Base-by-base conservation (phyloP, 768 basidiomycete genomes). In the Macrocybe gigantea region DNA sequence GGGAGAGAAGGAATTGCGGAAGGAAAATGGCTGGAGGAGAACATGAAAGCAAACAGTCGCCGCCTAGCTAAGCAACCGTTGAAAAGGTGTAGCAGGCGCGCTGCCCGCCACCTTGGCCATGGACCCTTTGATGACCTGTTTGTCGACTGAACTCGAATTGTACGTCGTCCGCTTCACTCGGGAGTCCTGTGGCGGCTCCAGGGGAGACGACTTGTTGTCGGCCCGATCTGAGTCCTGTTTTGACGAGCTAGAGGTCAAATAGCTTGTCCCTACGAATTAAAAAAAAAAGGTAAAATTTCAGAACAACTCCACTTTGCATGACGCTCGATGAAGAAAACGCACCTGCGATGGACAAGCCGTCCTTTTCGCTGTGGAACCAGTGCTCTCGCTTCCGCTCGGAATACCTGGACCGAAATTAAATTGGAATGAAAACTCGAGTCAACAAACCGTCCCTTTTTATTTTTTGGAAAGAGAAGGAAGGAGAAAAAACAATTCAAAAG, bases 341-440 rank as follows among this genome's bases (percentile, higher is more conserved):
- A 79, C 80, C 75, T 40, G 77, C 71, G 42, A 78, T 73, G 2
- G 82, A 84, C 35, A 76, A 62, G 7, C 81, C 78, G 40, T 78
- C 75, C 37, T 63, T 66, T 50, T 75, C 80, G 7, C 73, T 70
- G 48, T 78, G 70, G 55, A 85, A 83, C 85, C 85, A 86, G 48
- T 85, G 82, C 29, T 74, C 73, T 37, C 65, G 56, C 33, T 70
- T 71, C 52, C 74, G 69, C 50, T 85, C 80, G 1, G 85, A 85
- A 55, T 73, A 83, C 56, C 81, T 79, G 38, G 11, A 12, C 22
- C 13, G n/a, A 45, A 33, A 47, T 39, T 38, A 22, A 13, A 41
- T 45, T 46, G 33, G 33, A 22, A 46, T 10, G 36, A 51, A 42
- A 46, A 22, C 22, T 4, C 22, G 22, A 22, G 22, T 22, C 22